Percentiles rank a stretch among this genome's conserved stretches.
phyloP scores from a whole-genome alignment of 2,329 filamentous ascomycete species.

The Ilyonectria sp. region DNA sequence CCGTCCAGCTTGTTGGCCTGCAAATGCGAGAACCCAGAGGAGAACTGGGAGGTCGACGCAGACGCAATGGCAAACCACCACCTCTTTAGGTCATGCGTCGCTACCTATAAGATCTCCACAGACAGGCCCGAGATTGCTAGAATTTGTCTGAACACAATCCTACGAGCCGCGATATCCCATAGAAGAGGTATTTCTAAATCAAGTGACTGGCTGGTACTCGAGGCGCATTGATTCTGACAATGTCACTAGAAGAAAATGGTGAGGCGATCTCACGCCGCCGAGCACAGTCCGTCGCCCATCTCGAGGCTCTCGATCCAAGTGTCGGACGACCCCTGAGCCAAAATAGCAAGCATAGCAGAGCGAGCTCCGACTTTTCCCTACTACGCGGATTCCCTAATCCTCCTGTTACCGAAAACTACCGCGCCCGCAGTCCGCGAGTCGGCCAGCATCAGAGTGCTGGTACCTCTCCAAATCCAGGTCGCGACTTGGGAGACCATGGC shows the following conservation, averaged over 20 bases:
- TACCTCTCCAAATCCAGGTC: conserved; percentile 23
- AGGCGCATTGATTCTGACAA: conserved; percentile 4
- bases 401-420: conserved; percentile 57
- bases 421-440: conserved; percentile 52
- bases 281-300: conserved; percentile 73
- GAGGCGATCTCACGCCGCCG: conserved; percentile 66
- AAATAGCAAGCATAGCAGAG: conserved; percentile 77
- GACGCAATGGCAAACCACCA: conserved; percentile 73
- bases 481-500: conserved; percentile 39
- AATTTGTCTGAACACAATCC: conserved; percentile 81
- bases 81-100: conserved; percentile 78
- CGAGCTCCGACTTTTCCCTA: conserved; percentile 79
- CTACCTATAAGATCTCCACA: conserved; percentile 81
- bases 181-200: conserved; percentile 70
- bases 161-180: conserved; percentile 78
- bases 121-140: conserved; percentile 80
- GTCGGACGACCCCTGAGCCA: conserved; percentile 70
- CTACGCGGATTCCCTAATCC: conserved; percentile 68
- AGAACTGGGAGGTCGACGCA: conserved; percentile 79
- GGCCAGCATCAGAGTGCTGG: conserved; percentile 43
- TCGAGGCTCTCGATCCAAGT: conserved; percentile 69
- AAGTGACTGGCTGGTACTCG: neutral
- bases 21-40: conserved; percentile 87
- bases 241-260: conserved; percentile 54
- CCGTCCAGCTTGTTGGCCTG: conserved; percentile 88